phyloP scores from a whole-genome alignment of 2,329 filamentous ascomycete genomes.

The Pseudocercospora musae region DNA sequence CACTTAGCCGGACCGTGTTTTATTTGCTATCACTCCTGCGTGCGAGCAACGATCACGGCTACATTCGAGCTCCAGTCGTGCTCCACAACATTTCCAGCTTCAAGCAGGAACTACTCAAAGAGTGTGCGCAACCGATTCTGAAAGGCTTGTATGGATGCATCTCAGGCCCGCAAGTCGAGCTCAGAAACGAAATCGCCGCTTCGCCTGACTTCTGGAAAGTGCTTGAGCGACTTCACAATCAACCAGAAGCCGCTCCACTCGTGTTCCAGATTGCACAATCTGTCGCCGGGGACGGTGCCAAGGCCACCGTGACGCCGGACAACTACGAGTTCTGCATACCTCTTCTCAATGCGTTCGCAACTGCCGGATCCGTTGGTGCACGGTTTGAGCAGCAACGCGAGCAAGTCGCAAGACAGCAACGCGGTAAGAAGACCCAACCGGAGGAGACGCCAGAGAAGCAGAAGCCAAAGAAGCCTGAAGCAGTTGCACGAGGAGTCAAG shows the following conservation, averaged over 20 bases:
- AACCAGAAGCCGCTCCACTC: constrained; percentile 64
- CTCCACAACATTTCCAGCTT: constrained; percentile 89
- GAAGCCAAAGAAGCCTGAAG: constrained; percentile 60
- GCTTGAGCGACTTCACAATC: constrained; percentile 64
- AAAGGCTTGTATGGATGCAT: constrained; percentile 79
- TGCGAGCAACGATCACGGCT: constrained; percentile 84
- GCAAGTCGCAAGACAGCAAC: constrained; percentile 42
- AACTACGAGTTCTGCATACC: constrained; percentile 89
- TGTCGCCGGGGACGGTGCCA: constrained; percentile 64
- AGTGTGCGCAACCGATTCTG: constrained; percentile 71
- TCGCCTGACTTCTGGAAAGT: constrained; percentile 98
- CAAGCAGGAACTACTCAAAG: constrained; percentile 70
- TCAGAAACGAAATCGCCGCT: constrained; percentile 89
- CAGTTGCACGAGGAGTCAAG: constrained; percentile 73
- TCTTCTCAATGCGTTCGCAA: constrained; percentile 85
- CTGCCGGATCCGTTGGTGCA: constrained; percentile 71
- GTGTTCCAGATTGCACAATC: constrained; percentile 87
- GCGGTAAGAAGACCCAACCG: constrained; percentile 19
- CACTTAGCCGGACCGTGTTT: constrained; percentile 77
- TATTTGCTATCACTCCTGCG: constrained; percentile 81
- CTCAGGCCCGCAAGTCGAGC: constrained; percentile 63
- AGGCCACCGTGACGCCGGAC: constrained; percentile 83
- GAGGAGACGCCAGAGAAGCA: constrained; percentile 25
- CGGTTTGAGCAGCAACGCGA: constrained; percentile 61
- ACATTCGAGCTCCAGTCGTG: constrained; percentile 85